These are phyloP conservation scores for Kluyveromyces sp. DNA, from an alignment of 1,139 yeast genomes.

Conservation along the genomic window DNA sequence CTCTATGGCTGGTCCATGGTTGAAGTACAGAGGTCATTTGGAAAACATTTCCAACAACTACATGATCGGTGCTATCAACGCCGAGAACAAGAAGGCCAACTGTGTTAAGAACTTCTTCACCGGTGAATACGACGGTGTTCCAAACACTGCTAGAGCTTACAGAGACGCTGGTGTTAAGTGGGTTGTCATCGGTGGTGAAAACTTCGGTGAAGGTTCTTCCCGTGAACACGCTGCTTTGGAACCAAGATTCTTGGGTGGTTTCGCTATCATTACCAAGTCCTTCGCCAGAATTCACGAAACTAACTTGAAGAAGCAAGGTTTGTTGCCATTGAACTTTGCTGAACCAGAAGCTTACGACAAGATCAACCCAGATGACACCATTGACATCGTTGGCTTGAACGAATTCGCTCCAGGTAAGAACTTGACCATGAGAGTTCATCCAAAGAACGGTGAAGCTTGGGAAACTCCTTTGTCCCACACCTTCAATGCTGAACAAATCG, in stretches of 20 bases:
- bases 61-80: slow-evolving; percentile 99
- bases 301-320: slow-evolving; percentile 94
- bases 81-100: slow-evolving; percentile 95
- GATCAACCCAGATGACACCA: slow-evolving; percentile 83
- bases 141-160: slow-evolving; percentile 92
- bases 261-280: slow-evolving; percentile 92
- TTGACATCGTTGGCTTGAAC: slow-evolving; percentile 79
- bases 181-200: slow-evolving; percentile 99
- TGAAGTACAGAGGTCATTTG: slow-evolving; percentile 99
- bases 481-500: slow-evolving; percentile 91
- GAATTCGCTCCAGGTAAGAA: slow-evolving; percentile 90
- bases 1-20: slow-evolving; percentile 99
- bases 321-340: slow-evolving; percentile 90
- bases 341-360: slow-evolving; percentile 88
- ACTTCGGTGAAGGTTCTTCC: slow-evolving; percentile 99
- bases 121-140: slow-evolving; percentile 91
- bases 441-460: slow-evolving; percentile 79
- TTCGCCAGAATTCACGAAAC: slow-evolving; percentile 97
- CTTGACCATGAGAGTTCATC: slow-evolving; percentile 81
- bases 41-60: slow-evolving; percentile 98
- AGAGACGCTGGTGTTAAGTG: slow-evolving; percentile 86
- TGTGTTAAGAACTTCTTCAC: slow-evolving; percentile 81
- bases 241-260: slow-evolving; percentile 99
- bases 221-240: slow-evolving; percentile 99
- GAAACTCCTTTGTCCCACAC: slow-evolving; percentile 89